A percentile compares a stretch with the other conserved stretches of the same genome.
These are phyloP conservation scores for Yarrowia sp. DNA, from an alignment of 805 yeast genomes.

Conservation along the genomic window DNA sequence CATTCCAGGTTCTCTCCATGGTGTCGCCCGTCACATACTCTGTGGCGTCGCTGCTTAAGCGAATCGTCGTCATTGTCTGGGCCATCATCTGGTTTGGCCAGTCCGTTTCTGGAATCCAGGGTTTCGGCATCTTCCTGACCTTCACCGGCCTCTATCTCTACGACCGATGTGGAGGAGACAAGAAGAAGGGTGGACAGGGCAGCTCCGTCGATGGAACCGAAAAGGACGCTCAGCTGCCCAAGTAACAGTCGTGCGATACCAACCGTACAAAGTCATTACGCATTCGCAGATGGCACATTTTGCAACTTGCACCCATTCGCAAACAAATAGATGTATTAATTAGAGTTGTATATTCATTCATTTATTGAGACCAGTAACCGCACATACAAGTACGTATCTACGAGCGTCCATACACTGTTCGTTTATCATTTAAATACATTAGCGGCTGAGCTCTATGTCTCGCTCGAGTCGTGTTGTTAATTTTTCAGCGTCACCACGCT, in stretches of 20 bases:
- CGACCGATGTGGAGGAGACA: conserved; percentile 44
- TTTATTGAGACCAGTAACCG: not conserved
- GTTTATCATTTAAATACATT: conserved; percentile 7
- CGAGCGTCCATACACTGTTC: not conserved
- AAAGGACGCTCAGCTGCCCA: conserved; percentile 29
- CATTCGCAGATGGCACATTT: not conserved
- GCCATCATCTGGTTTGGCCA: conserved; percentile 67
- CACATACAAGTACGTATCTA: too few species aligned
- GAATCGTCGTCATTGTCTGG: conserved; percentile 77
- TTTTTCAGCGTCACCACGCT: conserved; percentile 7
- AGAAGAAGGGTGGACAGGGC: conserved; percentile 29
- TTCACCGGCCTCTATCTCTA: conserved; percentile 44
- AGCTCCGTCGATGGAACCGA: conserved; percentile 18
- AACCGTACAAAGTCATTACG: not conserved
- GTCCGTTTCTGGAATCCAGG: conserved; percentile 40
- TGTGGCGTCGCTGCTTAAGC: conserved; percentile 81
- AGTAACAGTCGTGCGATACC: conserved; percentile 26
- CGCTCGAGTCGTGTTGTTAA: conserved; percentile 18
- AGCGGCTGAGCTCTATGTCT: conserved; percentile 25
- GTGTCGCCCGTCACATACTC: conserved; percentile 83
- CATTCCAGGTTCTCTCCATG: conserved; percentile 76
- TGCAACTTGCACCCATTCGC: too few species aligned
- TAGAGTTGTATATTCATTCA: not conserved
- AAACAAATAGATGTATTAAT: not conserved
- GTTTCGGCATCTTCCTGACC: conserved; percentile 45